Evolutionary conservation across 1,284 basidiomycete species (phyloP), one percentile per base, ranked within the genome.

Genomic region (Ceraceosorus guamensis): DNA sequence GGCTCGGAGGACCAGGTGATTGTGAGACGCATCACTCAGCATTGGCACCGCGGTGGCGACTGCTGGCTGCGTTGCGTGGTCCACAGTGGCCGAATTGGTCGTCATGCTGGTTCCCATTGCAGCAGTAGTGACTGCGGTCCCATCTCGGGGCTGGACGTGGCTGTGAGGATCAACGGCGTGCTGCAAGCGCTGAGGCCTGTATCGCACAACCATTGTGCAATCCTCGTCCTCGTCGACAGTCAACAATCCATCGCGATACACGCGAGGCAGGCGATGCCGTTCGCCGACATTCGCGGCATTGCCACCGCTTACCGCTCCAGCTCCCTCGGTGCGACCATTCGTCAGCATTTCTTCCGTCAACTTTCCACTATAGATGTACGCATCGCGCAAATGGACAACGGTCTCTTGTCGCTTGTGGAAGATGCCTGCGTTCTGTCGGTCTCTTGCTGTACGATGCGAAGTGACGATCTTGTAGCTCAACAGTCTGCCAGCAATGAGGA

Each of bases 1-100:
- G 48, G 87, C 85, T 56, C 84, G 82, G 67, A 87, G 86, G 4
- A 89, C 81, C 18, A 83, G 71, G 57, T 84, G 67, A 70, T 85
- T 85, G 59, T 83, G 79, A 47, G 61, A 52, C 71, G 85, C 85
- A 48, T 81, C 79, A 10, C 82, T 82, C 47, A 89, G 75, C 24
- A 24, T 24, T 24, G 24, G 24, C 24, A 24, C 24, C 24, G 24
- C 24, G 24, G 24, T 24, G 24, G 24, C 24, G 11, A 41, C 39
- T 24, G 80, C 68, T 5, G 86, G 87, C 4, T 83, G 60, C 44
- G 44, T 16, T 24, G 24, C 24, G 24, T 24, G 24, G 24, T 24
- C 24, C 24, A 24, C 24, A 47, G 48, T 11, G 50, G 37, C 16
- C 24, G 39, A 46, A 50, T 43, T 31, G 16, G 33, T 24, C 41